Percentiles rank a stretch among this genome's conserved stretches.
phyloP scores from a whole-genome alignment of 2,329 filamentous ascomycete species.

The Aureobasidium sp. region DNA sequence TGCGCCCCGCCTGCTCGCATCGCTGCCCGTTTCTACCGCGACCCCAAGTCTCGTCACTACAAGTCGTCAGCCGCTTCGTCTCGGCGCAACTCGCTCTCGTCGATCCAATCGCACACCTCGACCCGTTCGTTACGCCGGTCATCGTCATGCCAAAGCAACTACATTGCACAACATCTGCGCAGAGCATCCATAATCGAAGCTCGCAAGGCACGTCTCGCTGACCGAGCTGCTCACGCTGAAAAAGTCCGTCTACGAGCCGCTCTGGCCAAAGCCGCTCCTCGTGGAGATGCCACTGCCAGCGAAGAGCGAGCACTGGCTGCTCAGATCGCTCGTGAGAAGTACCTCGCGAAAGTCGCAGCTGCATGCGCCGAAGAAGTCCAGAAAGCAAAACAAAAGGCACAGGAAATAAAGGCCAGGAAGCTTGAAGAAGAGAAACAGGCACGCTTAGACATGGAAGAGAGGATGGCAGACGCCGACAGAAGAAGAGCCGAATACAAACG shows the following conservation, averaged over 20 bases:
- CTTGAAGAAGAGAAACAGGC: conserved; percentile 65
- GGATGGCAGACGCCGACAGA: conserved; percentile 68
- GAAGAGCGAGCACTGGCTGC: conserved; percentile 73
- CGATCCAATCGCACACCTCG: conserved; percentile 63
- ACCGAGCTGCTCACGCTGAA: conserved; percentile 74
- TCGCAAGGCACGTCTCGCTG: conserved; percentile 70
- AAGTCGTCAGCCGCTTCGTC: conserved; percentile 73
- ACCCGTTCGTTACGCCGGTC: conserved; percentile 47
- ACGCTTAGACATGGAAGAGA: conserved; percentile 70
- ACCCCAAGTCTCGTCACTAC: conserved; percentile 57
- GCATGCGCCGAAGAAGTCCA: conserved; percentile 77
- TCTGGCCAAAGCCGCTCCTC: conserved; percentile 62
- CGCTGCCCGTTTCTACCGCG: conserved; percentile 67
- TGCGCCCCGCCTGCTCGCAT: conserved; percentile 67
- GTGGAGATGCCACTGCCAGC: conserved; percentile 51
- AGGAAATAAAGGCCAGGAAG: conserved; percentile 72
- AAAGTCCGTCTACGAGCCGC: conserved; percentile 73
- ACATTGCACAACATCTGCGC: conserved; percentile 71
- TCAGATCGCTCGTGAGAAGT: conserved; percentile 69
- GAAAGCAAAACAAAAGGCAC: conserved; percentile 73
- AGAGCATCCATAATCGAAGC: conserved; percentile 75
- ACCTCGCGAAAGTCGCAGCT: conserved; percentile 73
- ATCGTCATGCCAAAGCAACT: conserved; percentile 62
- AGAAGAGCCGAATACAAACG: conserved; percentile 53
- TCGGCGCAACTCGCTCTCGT: conserved; percentile 72